Conservation (phyloP, 306 rosid genomes). For the Biancaea sappan region DNA sequence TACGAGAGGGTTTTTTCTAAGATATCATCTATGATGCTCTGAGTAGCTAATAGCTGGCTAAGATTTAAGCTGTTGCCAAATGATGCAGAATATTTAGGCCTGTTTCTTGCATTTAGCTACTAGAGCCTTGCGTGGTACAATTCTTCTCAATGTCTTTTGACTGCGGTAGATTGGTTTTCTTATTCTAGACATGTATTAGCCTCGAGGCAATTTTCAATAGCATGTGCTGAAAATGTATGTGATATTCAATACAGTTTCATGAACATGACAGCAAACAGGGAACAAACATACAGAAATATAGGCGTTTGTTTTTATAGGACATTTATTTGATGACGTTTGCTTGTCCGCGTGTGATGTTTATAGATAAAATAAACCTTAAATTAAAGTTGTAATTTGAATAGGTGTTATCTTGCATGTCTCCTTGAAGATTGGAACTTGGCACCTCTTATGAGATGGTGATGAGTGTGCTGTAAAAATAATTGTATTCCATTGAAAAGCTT, state of each 20-base stretch:
- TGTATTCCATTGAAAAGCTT: neutral
- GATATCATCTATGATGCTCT: neutral
- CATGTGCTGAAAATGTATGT: neutral
- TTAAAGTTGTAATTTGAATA: no score
- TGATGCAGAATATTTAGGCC: neutral
- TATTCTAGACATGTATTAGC: no score
- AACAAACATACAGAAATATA: neutral
- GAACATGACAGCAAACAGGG: neutral
- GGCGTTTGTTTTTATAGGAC: neutral
- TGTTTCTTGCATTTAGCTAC: neutral
- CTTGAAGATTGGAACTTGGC: no score
- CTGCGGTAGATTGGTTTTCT: neutral
- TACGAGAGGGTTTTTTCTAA: neutral
- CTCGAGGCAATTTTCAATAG: neutral
- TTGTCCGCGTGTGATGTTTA: no score
- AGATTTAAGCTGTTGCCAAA: neutral
- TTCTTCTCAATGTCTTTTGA: neutral
- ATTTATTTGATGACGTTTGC: neutral
- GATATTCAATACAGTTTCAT: neutral
- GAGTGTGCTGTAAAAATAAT: no score
- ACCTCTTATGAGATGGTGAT: no score
- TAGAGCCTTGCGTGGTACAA: neutral
- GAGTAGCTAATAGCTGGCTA: conserved; percentile 1
- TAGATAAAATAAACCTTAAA: neutral
- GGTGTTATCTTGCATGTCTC: no score